Evolutionary conservation across 345 rosid species (phyloP), one percentile per base, ranked within the genome.

Genomic region (Boechera divaricarpa): DNA sequence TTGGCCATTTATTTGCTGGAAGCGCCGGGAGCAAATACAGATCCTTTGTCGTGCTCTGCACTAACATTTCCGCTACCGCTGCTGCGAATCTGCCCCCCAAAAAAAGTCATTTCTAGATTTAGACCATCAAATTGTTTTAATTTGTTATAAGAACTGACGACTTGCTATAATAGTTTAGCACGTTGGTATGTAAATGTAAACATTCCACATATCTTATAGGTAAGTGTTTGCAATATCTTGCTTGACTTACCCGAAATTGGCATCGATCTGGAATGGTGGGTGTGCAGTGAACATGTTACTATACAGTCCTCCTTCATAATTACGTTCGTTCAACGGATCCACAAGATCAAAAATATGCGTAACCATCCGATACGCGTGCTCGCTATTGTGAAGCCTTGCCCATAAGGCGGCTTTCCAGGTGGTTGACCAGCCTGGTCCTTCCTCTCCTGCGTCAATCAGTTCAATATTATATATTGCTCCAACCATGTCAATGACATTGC

Each of bases 251-350:
- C 98, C 99, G 10, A 89, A 91, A 78, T 95, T 95, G 59, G 94
- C 97, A 74, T 95, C 99, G n/a, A 95, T 95, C 83, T 92, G 98
- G 81, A 95, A 95, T 33, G 99, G 99, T 4, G 99, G 98, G 71
- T 92, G 98, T 9, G 97, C 94, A 8, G 93, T 88, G 80, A 95
- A 95, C 80, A 95, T 76, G 88, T 95, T 95, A 56, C 84, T 87
- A 75, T 95, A 95, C 11, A 95, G 71, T 45, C 99, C 99, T 60
- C 98, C 98, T 78, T 84, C 85, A 26, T 79, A 95, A 33, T 77
- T 74, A 55, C 68, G 69, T 75, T 87, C 96, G 15, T 85, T 71
- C 57, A 85, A 88, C 2, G 95, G 96, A 82, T 95, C 98, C 35
- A 95, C 96, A 67, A 93, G 83, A 72, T 62, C 77, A 74, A 95